Percentiles rank a stretch among this genome's conserved stretches.
phyloP scores from a whole-genome alignment of 2,329 filamentous ascomycete species.

The Dryadomyces quercivorus region DNA sequence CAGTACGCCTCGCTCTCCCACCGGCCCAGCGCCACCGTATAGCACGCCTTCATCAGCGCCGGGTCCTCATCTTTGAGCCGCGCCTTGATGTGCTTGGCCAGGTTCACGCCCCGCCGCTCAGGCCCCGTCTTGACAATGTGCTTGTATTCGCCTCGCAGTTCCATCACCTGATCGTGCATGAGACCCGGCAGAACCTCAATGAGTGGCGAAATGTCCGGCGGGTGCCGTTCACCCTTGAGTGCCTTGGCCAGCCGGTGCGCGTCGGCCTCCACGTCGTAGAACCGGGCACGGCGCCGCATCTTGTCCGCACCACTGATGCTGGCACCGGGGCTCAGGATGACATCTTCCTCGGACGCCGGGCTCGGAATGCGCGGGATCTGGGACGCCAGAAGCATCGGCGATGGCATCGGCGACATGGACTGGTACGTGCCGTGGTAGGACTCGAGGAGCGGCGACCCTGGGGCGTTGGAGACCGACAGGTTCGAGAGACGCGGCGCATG shows the following conservation, averaged over 20 bases:
- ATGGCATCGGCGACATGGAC: slow-evolving; percentile 88
- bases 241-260: slow-evolving; percentile 65
- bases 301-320: slow-evolving; percentile 24
- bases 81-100: slow-evolving; percentile 73
- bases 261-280: slow-evolving; percentile 75
- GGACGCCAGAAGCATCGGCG: slow-evolving; percentile 51
- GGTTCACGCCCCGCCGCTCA: slow-evolving; percentile 65
- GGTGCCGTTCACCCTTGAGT: slow-evolving; percentile 49
- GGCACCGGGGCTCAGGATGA: slow-evolving; percentile 14
- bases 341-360: not conserved
- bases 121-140: slow-evolving; percentile 67
- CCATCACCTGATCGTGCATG: slow-evolving; percentile 76
- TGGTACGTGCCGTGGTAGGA: slow-evolving; percentile 92
- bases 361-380: slow-evolving; percentile 36
- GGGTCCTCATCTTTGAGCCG: slow-evolving; percentile 61
- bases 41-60: slow-evolving; percentile 80
- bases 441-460: slow-evolving; percentile 76
- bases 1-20: slow-evolving; percentile 96
- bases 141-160: slow-evolving; percentile 84
- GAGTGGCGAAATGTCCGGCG: slow-evolving; percentile 57
- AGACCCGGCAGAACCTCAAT: slow-evolving; percentile 76
- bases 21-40: slow-evolving; percentile 74
- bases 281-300: slow-evolving; percentile 51
- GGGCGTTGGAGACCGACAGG: slow-evolving; percentile 41
- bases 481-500: slow-evolving; percentile 22